Conservation (phyloP, 1,139 yeast species). For the Zygoascus sp. region DNA sequence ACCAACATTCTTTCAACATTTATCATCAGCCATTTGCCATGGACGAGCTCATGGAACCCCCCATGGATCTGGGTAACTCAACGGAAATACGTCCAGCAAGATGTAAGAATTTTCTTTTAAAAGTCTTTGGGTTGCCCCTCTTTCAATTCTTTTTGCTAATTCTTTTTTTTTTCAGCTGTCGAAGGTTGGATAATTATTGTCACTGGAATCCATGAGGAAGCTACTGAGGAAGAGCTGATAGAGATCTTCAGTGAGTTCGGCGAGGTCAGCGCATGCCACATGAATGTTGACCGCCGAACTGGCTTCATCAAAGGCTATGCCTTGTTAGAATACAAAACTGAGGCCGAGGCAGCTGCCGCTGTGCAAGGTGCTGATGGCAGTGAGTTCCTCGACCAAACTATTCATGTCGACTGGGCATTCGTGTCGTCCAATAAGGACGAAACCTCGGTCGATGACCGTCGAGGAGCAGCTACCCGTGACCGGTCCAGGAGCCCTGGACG, state of each 20-base stretch:
- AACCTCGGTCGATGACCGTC: conserved; percentile 7
- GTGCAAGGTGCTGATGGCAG: conserved; percentile 33
- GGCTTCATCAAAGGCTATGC: conserved; percentile 46
- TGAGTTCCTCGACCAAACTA: conserved; percentile 33
- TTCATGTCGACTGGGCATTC: conserved; percentile 41
- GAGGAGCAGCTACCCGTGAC: neutral
- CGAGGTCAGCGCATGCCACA: conserved; percentile 37
- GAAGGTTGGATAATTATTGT: conserved; percentile 45
- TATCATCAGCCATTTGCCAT: no score
- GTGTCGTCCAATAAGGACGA: conserved; percentile 26
- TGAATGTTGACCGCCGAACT: conserved; percentile 43
- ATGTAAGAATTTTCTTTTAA: conserved; percentile 6
- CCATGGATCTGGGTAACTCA: neutral
- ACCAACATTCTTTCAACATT: neutral
- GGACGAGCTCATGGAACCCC: conserved; percentile 5
- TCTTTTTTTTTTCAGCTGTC: conserved; percentile 22
- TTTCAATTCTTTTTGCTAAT: neutral
- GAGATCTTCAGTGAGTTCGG: conserved; percentile 44
- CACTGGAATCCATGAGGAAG: conserved; percentile 43
- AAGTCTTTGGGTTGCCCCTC: neutral
- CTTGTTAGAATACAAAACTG: conserved; percentile 36
- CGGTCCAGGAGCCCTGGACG: conserved; percentile 8
- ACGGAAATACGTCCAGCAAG: neutral
- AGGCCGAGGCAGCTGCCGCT: conserved; percentile 38
- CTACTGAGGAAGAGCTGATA: conserved; percentile 42